Conservation (phyloP, 2,329 filamentous ascomycete genomes). For the Fusarium guadeloupense region DNA sequence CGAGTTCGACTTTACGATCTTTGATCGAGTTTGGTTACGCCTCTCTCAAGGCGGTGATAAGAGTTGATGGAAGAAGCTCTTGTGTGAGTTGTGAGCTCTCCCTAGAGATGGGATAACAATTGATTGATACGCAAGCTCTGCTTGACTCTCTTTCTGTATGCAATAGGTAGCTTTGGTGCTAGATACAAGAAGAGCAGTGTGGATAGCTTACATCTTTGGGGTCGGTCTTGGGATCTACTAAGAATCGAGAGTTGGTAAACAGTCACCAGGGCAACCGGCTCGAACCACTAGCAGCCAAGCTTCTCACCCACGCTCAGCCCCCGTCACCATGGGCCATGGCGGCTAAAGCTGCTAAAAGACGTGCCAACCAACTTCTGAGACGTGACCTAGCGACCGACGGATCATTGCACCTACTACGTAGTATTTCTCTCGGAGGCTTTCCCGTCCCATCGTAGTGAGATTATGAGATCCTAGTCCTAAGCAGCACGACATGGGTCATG, state of each 20-base stretch:
- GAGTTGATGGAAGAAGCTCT: slow-evolving; percentile 31
- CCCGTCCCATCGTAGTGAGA: slow-evolving; percentile 1
- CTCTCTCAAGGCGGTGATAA: slow-evolving; percentile 46
- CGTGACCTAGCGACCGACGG: slow-evolving; percentile 25
- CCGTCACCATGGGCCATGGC: slow-evolving; percentile 27
- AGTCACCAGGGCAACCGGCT: slow-evolving; percentile 23
- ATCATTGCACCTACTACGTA: slow-evolving; percentile 6
- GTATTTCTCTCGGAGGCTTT: slow-evolving; percentile 1
- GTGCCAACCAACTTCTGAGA: slow-evolving; percentile 31
- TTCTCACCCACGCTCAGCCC: slow-evolving; percentile 15
- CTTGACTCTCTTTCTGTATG: slow-evolving; percentile 25
- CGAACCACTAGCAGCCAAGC: slow-evolving; percentile 15
- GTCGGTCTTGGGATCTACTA: slow-evolving; percentile 23
- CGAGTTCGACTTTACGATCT: slow-evolving; percentile 52
- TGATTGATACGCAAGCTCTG: slow-evolving; percentile 19
- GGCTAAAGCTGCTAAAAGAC: slow-evolving; percentile 12
- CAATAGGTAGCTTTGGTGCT: slow-evolving; percentile 28
- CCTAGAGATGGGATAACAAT: slow-evolving; percentile 11
- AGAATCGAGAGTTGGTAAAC: slow-evolving; percentile 12
- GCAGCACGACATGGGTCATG: too few relatives aligned
- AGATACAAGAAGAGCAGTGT: slow-evolving; percentile 36
- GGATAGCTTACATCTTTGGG: slow-evolving; percentile 32
- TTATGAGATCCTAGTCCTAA: too few relatives aligned
- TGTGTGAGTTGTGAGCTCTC: slow-evolving; percentile 20
- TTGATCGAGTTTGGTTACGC: slow-evolving; percentile 37